Percentiles rank a stretch among this genome's conserved stretches.
These are phyloP conservation scores for Ascochyta lentis DNA, from an alignment of 2,329 filamentous ascomycete genomes.

Conservation along the genomic window DNA sequence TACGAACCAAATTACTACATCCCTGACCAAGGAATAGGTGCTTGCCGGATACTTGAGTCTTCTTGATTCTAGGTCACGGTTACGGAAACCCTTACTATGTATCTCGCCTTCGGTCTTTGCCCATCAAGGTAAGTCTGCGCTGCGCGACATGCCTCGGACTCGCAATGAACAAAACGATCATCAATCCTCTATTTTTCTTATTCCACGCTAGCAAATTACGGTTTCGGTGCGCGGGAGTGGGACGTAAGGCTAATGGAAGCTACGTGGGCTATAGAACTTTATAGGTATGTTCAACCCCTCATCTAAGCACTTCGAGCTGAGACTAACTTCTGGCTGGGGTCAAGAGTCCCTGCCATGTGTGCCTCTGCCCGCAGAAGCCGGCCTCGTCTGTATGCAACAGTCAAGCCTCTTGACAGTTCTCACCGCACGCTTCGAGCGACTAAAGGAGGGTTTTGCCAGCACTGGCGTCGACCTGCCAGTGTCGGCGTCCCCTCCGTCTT, in stretches of 20 bases:
- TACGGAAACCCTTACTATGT: neutral
- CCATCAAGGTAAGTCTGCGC: neutral
- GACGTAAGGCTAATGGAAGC: constrained; percentile 8
- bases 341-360: neutral
- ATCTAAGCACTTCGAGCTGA: neutral
- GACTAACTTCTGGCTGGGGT: neutral
- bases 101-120: neutral
- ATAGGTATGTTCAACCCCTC: neutral
- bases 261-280: constrained; percentile 8
- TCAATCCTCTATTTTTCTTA: neutral
- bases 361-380: neutral
- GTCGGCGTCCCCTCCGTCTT: neutral
- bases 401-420: neutral
- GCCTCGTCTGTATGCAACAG: neutral
- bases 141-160: neutral
- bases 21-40: neutral
- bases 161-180: neutral
- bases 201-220: neutral
- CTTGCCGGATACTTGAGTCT: neutral
- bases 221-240: constrained; percentile 12
- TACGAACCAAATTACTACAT: neutral
- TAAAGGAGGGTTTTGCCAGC: neutral
- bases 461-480: neutral
- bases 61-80: neutral
- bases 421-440: neutral